Evolutionary conservation across 2,329 filamentous ascomycete genomes (phyloP), one percentile per base, ranked within the genome.

Genomic region (Fusarium austroafricanum): DNA sequence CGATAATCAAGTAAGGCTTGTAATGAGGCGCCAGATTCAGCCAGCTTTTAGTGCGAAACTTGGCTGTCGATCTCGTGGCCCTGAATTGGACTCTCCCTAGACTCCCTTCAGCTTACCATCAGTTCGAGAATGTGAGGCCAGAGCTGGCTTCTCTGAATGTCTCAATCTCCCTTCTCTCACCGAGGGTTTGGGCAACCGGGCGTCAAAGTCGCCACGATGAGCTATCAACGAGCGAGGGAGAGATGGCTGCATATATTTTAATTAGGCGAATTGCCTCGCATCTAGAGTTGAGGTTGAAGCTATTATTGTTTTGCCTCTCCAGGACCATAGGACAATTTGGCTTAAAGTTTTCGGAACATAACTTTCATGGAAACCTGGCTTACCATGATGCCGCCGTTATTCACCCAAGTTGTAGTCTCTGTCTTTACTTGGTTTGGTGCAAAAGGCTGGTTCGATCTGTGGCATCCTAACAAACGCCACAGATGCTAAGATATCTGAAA

Each of bases 181-280:
- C 65, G 60, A 68, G 50, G 55, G 65, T 31, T 64, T 65, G 55
- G 58, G 39, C 38, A 56, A 39, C 44, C 52, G 45, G 37, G 44
- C 43, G 26, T 38, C 58, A 39, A 65, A 45, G 23, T 56, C 51
- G 55, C 51, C 60, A 42, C 40, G 28, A 58, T 53, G 42, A 52
- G 52, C 46, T 20, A 40, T 37, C 39, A 39, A 39, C n/a, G 28
- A 28, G 35, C 33, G 14, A 37, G 12, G 23, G 21, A 43, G 21
- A n/a, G 20, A 26, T 47, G 26, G 18, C 47, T 31, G 26, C 33
- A 45, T 57, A 23, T 33, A 28, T 29, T 21, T 29, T 29, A 42
- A 21, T 51, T 51, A 43, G 35, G 35, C 47, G 35, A 51, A 43
- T 35, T n/a, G 18, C 35, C 42, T 43, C 15, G 31, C 35, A 43